Evolutionary conservation across 257 asterid species (phyloP), one percentile per base, ranked within the genome.

Genomic region (Voacanga thouarsii): DNA sequence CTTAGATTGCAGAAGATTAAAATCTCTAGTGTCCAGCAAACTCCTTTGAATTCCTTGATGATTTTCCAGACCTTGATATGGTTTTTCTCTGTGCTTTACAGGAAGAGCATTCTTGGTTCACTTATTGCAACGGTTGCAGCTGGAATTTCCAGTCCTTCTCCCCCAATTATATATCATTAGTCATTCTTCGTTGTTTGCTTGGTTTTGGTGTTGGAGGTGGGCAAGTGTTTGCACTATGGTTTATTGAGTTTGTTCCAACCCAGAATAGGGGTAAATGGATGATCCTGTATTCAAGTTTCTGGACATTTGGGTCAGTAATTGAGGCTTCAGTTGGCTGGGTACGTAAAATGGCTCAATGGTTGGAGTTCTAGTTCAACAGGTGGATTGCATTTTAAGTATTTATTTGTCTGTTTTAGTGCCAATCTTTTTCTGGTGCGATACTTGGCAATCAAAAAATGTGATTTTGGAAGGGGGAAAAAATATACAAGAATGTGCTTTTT

Each of bases 111-210:
- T 77, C 86, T 90, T 53, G 77, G 90, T 73, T 78, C 87, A 61
- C 84, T 88, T 56, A 73, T 70, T 72, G 78, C 88, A 53, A 88
- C 91, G 23, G 81, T 87, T 23, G 78, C 64, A 39, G 87, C 92
- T 80, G 97, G 96, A 68, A 82, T 90, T 63, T 80, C 86, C n/a
- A 89, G 97, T 84, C 94, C 72, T 81, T 92, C 80, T 84, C 96
- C 75, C 91, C 91, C 45, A 90, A 83, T 79, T 88, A 88, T 64
- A 67, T 37, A 45, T 55, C 78, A 28, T 53, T 88, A 41, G 6
- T 86, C 33, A 74, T 67, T 2, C 78, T 73, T 57, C 88, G 92
- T 47, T 78, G 74, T 65, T 30, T 86, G 19, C 75, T 86, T 56
- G 92, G 92, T 69, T 79, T 83, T 72, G 90, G 89, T 16, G 83